Evolutionary conservation across 768 basidiomycete species (phyloP).

Genomic region (Rhizopogon vinicolor): DNA sequence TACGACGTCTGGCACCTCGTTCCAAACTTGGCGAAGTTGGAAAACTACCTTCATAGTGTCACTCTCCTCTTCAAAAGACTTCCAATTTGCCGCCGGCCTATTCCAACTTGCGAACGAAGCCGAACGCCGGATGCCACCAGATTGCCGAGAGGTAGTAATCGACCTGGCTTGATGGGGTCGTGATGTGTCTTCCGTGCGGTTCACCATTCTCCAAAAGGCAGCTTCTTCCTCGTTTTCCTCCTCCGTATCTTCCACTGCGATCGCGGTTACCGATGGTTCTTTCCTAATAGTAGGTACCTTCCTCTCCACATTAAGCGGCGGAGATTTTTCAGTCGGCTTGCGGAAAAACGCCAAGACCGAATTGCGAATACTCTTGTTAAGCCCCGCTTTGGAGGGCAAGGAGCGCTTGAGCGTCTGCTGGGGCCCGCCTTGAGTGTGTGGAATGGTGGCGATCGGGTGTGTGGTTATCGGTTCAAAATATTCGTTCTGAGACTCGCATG

Average conservation of each 20-base stretch:
- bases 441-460: slow-evolving; percentile 8
- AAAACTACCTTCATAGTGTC: slow-evolving; percentile 7
- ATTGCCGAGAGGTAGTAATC: background rate
- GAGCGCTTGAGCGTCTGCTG: slow-evolving; percentile 8
- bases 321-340: background rate
- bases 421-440: slow-evolving; percentile 2
- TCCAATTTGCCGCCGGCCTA: background rate
- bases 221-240: background rate
- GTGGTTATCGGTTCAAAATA: background rate
- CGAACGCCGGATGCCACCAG: slow-evolving; percentile 19
- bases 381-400: slow-evolving; percentile 2
- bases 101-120: slow-evolving; percentile 18
- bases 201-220: background rate
- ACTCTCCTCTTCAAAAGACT: slow-evolving; percentile 2
- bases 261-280: background rate
- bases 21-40: background rate
- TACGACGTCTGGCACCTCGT: background rate
- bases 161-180: background rate
- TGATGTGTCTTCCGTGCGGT: background rate
- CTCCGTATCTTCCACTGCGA: background rate
- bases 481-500: slow-evolving; percentile 2
- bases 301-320: background rate
- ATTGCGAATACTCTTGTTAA: slow-evolving; percentile 3
- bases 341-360: slow-evolving; percentile 7
- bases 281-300: background rate